phyloP scores from a whole-genome alignment of 2,329 filamentous ascomycete species.

The Fonsecaea erecta region DNA sequence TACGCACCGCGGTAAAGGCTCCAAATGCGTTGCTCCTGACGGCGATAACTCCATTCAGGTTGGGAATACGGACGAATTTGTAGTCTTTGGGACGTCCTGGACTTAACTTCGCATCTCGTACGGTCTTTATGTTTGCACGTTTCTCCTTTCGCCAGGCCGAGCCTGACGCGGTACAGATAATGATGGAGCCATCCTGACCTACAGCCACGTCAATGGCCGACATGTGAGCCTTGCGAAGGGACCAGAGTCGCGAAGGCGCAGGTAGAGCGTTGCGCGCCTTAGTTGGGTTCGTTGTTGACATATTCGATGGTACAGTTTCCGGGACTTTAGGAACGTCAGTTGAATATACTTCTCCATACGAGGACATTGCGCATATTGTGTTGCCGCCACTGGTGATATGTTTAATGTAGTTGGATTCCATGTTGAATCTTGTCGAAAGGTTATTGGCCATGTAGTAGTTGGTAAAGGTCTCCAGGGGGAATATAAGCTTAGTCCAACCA shows the following conservation, averaged over 20 bases:
- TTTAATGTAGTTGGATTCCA: constrained; percentile 68
- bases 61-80: constrained; percentile 91
- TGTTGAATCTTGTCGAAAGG: constrained; percentile 68
- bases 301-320: constrained; percentile 63
- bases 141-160: constrained; percentile 91
- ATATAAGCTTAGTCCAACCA: constrained; percentile 87
- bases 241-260: constrained; percentile 82
- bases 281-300: constrained; percentile 87
- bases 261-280: constrained; percentile 87
- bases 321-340: constrained; percentile 72
- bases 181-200: constrained; percentile 90
- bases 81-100: constrained; percentile 80
- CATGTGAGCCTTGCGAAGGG: constrained; percentile 79
- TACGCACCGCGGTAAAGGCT: constrained; percentile 83
- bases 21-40: constrained; percentile 89
- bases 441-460: constrained; percentile 69
- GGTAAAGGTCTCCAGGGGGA: constrained; percentile 74
- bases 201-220: constrained; percentile 85
- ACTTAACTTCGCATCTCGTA: constrained; percentile 43
- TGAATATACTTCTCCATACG: constrained; percentile 84
- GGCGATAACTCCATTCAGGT: constrained; percentile 79
- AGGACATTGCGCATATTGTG: constrained; percentile 86
- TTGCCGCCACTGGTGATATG: constrained; percentile 85
- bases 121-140: constrained; percentile 73
- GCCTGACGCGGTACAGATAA: constrained; percentile 88